These are phyloP conservation scores for Picochlorum sp. DNA, from an alignment of 139 green algal species.

Conservation along the genomic window DNA sequence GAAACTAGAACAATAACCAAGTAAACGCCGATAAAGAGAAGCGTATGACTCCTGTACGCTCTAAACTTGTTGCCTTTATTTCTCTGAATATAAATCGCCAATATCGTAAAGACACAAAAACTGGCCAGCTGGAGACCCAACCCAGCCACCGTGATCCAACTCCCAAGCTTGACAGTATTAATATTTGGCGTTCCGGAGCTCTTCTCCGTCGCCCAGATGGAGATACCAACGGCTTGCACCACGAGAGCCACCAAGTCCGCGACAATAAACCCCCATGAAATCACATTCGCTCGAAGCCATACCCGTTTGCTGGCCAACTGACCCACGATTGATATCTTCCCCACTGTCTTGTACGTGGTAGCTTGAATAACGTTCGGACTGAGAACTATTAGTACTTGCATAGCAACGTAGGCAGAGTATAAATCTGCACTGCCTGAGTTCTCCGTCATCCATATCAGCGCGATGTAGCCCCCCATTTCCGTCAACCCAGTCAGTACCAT, in stretches of 20 bases:
- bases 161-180: not conserved
- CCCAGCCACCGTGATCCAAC: constrained; percentile 4
- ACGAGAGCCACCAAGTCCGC: not conserved
- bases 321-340: not conserved
- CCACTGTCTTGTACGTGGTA: not conserved
- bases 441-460: constrained; percentile 1
- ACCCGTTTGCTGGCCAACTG: not conserved
- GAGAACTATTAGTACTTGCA: constrained; percentile 1
- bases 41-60: not conserved
- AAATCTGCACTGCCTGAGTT: constrained; percentile 2
- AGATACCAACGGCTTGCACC: constrained; percentile 1
- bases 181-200: not conserved
- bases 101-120: constrained; percentile 1
- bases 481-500: not conserved
- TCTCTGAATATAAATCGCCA: constrained; percentile 2
- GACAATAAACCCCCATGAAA: not conserved
- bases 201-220: constrained; percentile 1
- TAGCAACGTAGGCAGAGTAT: not conserved
- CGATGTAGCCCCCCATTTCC: not conserved
- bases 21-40: constrained; percentile 3
- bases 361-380: constrained; percentile 5
- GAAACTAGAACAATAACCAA: not conserved
- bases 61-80: not conserved
- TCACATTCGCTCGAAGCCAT: not conserved
- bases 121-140: not conserved